Evolutionary conservation across 2,329 filamentous ascomycete genomes (phyloP).

Genomic region (Monilinia vaccinii-corymbosi): DNA sequence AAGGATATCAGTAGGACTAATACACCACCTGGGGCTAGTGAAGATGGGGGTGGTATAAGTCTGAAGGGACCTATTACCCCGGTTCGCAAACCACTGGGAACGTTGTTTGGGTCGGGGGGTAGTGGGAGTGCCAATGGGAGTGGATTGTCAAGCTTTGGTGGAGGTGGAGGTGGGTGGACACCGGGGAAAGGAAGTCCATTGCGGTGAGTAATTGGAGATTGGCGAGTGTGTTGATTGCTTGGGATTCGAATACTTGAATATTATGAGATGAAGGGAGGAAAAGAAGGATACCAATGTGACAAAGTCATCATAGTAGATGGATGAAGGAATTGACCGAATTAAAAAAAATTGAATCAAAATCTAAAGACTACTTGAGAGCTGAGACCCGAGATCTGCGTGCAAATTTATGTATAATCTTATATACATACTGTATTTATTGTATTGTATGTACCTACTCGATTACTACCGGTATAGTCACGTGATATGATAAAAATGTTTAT

Average conservation of each 20-base stretch:
- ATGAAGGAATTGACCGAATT: background rate
- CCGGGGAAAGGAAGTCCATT: conserved; percentile 6
- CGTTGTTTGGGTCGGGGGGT: background rate
- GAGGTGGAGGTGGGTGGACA: conserved; percentile 4
- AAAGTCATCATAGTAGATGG: background rate
- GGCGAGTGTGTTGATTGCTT: background rate
- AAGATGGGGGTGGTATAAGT: background rate
- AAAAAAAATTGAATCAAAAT: background rate
- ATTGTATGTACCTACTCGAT: too few relatives aligned
- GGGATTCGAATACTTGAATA: background rate
- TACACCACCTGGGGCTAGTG: conserved; percentile 37
- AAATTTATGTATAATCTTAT: too few relatives aligned
- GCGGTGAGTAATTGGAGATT: background rate
- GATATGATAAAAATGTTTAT: background rate
- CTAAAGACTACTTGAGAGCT: background rate
- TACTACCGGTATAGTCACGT: background rate
- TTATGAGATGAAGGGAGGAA: background rate
- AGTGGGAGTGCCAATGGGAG: background rate
- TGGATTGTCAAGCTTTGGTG: background rate
- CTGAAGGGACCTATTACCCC: conserved; percentile 5
- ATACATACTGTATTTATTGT: too few relatives aligned
- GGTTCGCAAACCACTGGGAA: conserved; percentile 2
- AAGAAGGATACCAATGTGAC: background rate
- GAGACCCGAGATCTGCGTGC: too few relatives aligned
- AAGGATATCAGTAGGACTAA: conserved; percentile 39